phyloP scores from a whole-genome alignment of 306 rosid species.

The Malus sieversii region DNA sequence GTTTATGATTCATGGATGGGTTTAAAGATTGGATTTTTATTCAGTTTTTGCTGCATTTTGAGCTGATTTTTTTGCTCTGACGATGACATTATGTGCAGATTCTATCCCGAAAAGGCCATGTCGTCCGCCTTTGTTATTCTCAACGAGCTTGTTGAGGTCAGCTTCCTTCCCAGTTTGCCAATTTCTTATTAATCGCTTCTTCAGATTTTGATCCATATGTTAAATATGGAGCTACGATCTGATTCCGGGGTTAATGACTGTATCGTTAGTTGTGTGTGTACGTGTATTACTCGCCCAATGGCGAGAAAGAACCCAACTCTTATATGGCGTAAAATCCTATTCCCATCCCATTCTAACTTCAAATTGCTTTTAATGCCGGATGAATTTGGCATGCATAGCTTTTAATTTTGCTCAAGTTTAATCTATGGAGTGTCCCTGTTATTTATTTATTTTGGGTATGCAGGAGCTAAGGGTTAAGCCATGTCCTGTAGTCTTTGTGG shows the following conservation, averaged over 20 bases:
- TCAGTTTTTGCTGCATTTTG: background rate
- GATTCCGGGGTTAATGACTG: background rate
- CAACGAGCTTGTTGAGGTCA: constrained; percentile 84
- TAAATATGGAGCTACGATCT: constrained; percentile 2
- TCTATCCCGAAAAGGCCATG: constrained; percentile 61
- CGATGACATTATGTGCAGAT: constrained; percentile 42
- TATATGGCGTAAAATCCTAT: background rate
- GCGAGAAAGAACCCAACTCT: background rate
- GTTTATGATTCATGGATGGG: background rate
- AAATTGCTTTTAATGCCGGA: background rate
- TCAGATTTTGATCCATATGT: constrained; percentile 14
- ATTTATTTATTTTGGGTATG: constrained; percentile 17
- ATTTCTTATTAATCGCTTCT: background rate
- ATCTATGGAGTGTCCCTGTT: background rate
- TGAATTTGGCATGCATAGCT: background rate
- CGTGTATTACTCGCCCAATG: background rate
- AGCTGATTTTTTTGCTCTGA: background rate
- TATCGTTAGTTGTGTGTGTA: background rate
- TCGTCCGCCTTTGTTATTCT: constrained; percentile 68
- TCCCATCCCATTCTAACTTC: background rate
- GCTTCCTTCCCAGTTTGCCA: constrained; percentile 17
- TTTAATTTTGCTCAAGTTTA: constrained; percentile 9
- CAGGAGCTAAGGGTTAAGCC: constrained; percentile 70
- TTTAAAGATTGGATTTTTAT: background rate
- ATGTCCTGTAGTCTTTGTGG: constrained; percentile 76